phyloP scores from a whole-genome alignment of 352 stramenopile species.

The Phytopythium boreale region DNA sequence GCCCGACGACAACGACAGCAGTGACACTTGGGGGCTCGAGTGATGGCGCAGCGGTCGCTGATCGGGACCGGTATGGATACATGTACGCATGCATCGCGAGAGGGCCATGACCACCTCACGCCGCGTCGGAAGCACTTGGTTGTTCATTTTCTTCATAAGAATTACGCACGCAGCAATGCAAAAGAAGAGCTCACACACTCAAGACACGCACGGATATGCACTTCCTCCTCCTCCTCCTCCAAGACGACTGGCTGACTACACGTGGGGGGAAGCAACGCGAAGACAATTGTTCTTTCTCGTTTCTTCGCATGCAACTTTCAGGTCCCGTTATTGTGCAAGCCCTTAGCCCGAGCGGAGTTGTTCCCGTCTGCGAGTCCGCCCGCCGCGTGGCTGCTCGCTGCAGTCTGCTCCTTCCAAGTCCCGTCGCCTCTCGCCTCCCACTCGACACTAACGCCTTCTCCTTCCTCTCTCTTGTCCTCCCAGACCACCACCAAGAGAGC shows the following conservation, averaged over 20 bases:
- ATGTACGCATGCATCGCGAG: not conserved
- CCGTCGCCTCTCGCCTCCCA: not conserved
- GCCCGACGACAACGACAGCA: not conserved
- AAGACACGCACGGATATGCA: conserved; percentile 1
- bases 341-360: conserved; percentile 10
- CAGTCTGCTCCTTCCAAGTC: not conserved
- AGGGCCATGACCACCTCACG: not conserved
- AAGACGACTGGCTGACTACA: conserved; percentile 1
- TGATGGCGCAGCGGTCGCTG: not conserved
- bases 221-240: not conserved
- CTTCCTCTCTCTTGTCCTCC: not conserved
- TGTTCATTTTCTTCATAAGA: conserved; percentile 1
- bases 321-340: conserved; percentile 11
- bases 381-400: not conserved
- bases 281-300: conserved; percentile 2
- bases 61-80: not conserved
- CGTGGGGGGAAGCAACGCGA: conserved; percentile 2
- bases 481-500: conserved; percentile 1
- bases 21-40: not conserved
- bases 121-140: not conserved
- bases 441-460: not conserved
- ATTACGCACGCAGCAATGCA: not conserved
- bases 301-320: conserved; percentile 9
- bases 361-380: conserved; percentile 2
- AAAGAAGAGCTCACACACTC: not conserved